Base-by-base conservation (phyloP, 169 alveolate genomes). In the Cyclospora cayetanensis region DNA sequence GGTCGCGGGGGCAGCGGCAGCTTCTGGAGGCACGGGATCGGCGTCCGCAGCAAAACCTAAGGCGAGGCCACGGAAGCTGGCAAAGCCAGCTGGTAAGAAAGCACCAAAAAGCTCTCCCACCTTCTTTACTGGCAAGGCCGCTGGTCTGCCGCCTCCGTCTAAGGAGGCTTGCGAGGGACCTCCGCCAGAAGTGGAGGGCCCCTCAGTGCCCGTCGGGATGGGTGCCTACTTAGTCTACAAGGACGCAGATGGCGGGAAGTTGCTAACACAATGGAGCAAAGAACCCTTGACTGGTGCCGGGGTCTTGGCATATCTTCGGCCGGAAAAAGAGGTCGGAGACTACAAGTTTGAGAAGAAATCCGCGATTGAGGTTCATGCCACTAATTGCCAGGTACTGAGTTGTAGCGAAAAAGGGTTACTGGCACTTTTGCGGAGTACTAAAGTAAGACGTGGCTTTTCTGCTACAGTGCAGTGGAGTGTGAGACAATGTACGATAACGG, bases 81-180 rank as follows among this genome's bases (percentile, higher is more conserved):
- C 41, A 4, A 22, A 63, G 15, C 85, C 85, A 18, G 85, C 85
- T 39, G 85, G 63, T 2, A 66, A 86, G 85, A 46, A 22, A 11
- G 92, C 92, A 15, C 76, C 77, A 15, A 87, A 87, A 42, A 87
- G 92, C 76, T 55, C 43, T 41, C 92, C 92, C 29, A 52, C 79
- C 0, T 11, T 87, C 86, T 87, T 87, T 63, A 87, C 92, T 11
- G 92, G 92, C 1, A 41, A 77, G 63, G 92, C 92, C 1, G 92
- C 92, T 0, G 92, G 92, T 55, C 29, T 46, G 22, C 92, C 92
- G 5, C 92, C 92, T 4, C 92, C 92, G 9, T 86, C 92, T 18
- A 39, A 77, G n/a, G 92, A 87, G 60, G 92, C 92, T 1, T 87
- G 92, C 53, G 60, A 46, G 0, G 92, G 92, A 22, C 85, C 87